Evolutionary conservation across 768 basidiomycete genomes (phyloP), one percentile per base, ranked within the genome.

Genomic region (Phylloporus rhodoxanthus): DNA sequence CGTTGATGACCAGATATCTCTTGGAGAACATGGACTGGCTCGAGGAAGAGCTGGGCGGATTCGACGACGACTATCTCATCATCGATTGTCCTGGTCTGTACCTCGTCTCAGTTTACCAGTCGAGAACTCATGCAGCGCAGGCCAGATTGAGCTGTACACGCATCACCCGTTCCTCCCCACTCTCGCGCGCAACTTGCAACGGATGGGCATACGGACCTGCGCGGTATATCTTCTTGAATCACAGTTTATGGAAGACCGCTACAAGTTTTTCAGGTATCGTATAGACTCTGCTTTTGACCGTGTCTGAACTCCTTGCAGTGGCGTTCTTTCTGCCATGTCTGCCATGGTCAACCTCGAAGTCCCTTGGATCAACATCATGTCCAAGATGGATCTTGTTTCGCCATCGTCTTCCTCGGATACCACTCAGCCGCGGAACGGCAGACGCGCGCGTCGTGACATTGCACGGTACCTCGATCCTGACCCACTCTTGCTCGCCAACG

Each of bases 241-340:
- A 0, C 96, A 99, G 59, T 99, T 99, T 70, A 98, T 98, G 92
- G 96, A 99, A 70, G 96, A 99, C 68, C 86, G 88, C 56, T 89
- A 92, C 68, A 99, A 99, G 63, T 99, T 96, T 71, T 99, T 99
- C 70, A 87, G 87, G 89, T 85, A 43, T 29, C 57, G 51, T 48
- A 19, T 32, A 5, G 30, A 14, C n/a, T 50, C 6, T n/a, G 19
- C 33, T 50, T n/a, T 8, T 40, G 11, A 23, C n/a, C 14, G 2
- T 2, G 13, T 9, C 45, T 56, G 51, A 59, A 45, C 30, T 57
- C 41, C 36, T 21, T 26, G 45, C 57, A 91, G 91, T 51, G 96
- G 96, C 17, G 95, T 98, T 8, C 76, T 99, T 49, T 90, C 89
- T 37, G 96, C 96, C 25, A 97, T 99, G 96, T 93, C 91, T 32